Percentiles rank a stretch among this genome's conserved stretches.
Conservation (phyloP, 805 yeast genomes). For the Suhomyces prunicola region DNA sequence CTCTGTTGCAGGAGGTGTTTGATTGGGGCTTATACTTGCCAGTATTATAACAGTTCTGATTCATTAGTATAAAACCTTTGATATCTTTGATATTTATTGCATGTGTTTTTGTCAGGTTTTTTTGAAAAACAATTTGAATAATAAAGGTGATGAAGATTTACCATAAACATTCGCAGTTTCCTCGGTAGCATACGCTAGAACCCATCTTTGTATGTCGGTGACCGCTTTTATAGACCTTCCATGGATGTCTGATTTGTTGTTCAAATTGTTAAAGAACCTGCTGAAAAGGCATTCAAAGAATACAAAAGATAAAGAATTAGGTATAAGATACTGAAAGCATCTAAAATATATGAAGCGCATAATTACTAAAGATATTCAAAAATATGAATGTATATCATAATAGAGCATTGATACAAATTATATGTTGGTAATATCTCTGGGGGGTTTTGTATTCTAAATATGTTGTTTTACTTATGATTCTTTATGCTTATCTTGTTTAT, state of each 20-base stretch:
- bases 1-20: conserved; percentile 39
- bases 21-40: conserved; percentile 79
- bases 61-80: conserved; percentile 18
- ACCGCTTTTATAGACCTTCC: conserved; percentile 81
- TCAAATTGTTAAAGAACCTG: conserved; percentile 1
- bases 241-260: conserved; percentile 77
- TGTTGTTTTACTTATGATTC: too few relatives aligned
- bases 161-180: conserved; percentile 92
- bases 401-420: too few relatives aligned
- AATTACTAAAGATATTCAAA: too few relatives aligned
- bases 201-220: conserved; percentile 83
- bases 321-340: too few relatives aligned
- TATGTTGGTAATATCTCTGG: too few relatives aligned
- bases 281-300: conserved; percentile 3
- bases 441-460: too few relatives aligned
- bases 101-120: conserved; percentile 3
- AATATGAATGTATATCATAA: too few relatives aligned
- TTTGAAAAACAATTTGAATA: conserved; percentile 10
- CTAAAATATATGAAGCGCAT: too few relatives aligned
- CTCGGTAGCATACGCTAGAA: conserved; percentile 88
- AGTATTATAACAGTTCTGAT: conserved; percentile 69
- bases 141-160: conserved; percentile 65
- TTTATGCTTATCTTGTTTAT: neutral
- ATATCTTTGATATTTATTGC: neutral
- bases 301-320: neutral